Evolutionary conservation across 768 basidiomycete species (phyloP), one percentile per base, ranked within the genome.

Genomic region (Steccherinum ochraceum): DNA sequence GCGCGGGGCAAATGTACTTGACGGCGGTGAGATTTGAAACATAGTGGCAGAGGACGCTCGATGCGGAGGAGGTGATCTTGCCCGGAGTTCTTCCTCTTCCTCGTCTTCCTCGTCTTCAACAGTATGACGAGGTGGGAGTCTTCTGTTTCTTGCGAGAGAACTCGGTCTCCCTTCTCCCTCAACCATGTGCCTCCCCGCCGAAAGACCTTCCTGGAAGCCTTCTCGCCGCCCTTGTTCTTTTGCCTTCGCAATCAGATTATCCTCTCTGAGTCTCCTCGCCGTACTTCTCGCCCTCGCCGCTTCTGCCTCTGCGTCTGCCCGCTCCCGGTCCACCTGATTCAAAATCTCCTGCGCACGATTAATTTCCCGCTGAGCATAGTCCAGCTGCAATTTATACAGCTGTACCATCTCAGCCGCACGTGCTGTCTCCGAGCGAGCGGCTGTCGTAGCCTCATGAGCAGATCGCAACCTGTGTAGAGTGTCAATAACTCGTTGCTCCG

Each of bases 331-430:
- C 5, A 88, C 72, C 24, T 74, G 68, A n/a, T 72, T 68, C 35
- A 89, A 69, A 19, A 84, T 69, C 27, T 76, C 73, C 62, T 89
- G 86, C 1, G 86, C 87, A 21, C 82, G 73, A 55, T 69, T 69
- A 46, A 89, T 82, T 62, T 89, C 85, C 50, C 74, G 72, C 64
- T 85, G 82, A 3, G 86, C 86, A 39, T 74, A 70, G 18, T 83
- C 76, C 4, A 86, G 71, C 40, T 84, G 79, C 40, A 73, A 63
- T 59, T 80, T 82, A 63, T 86, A 87, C 53, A 86, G 61, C 55
- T 76, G 75, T 42, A 69, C 69, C 63, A 84, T 82, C 60, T 84
- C 79, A 25, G 72, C 78, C 23, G 79, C 72, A 48, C 72, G 71
- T 12, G 72, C 64, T 2, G 76, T 76, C 25, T 89, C 84, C 27